Percentiles rank a stretch among this genome's conserved stretches.
These are phyloP conservation scores for Venturiaceae sp. DNA, from an alignment of 2,329 filamentous ascomycete species.

Conservation along the genomic window DNA sequence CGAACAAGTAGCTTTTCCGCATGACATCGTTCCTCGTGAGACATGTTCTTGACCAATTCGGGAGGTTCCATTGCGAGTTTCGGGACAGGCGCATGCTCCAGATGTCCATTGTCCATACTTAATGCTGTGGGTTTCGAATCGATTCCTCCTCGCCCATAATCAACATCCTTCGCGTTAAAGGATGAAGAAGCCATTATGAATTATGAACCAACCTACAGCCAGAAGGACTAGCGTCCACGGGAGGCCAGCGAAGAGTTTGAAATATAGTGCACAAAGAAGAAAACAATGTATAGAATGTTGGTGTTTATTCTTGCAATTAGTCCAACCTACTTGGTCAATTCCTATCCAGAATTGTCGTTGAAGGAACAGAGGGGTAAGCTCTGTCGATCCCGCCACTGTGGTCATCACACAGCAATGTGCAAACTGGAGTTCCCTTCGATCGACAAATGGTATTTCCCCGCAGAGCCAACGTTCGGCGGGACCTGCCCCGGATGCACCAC, in stretches of 20 bases:
- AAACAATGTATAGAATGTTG: neutral
- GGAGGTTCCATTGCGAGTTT: conserved; percentile 15
- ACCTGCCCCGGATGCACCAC: neutral
- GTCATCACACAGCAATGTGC: neutral
- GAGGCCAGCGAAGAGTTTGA: neutral
- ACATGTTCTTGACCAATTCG: conserved; percentile 31
- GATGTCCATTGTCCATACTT: neutral
- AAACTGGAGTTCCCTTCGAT: neutral
- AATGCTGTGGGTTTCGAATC: neutral
- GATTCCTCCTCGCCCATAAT: neutral
- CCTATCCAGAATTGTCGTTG: neutral
- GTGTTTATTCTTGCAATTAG: neutral
- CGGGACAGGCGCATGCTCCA: neutral
- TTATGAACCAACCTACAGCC: too few species aligned
- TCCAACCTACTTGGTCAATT: neutral
- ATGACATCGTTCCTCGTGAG: conserved; percentile 38
- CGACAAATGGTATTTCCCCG: neutral
- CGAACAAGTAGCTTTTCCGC: conserved; percentile 52
- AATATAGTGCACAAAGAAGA: too few species aligned
- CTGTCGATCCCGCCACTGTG: neutral
- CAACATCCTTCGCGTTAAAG: neutral
- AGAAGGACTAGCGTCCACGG: too few species aligned
- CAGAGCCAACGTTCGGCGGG: neutral
- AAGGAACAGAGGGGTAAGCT: neutral
- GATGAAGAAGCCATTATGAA: neutral